Percentiles rank a stretch among this genome's conserved stretches.
Conservation (phyloP, 192 early-diverging fungal genomes). For the Coemansia aciculifera region DNA sequence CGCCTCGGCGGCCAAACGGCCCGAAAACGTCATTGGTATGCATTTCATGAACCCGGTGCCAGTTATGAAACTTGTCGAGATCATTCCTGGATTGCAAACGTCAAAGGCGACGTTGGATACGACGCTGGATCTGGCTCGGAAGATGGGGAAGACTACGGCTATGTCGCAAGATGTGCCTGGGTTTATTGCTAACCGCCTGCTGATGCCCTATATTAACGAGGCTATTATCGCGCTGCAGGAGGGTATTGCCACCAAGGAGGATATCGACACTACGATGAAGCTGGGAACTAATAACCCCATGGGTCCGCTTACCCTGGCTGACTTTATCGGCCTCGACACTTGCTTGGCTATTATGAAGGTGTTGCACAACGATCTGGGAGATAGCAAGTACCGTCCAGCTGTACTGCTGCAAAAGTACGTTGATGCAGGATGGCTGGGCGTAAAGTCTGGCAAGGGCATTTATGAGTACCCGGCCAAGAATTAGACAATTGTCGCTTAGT, state of each 20-base stretch:
- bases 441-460: conserved; percentile 88
- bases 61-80: conserved; percentile 95
- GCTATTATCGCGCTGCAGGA: conserved; percentile 83
- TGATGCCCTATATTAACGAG: conserved; percentile 99
- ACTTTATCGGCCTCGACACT: conserved; percentile 98
- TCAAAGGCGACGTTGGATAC: conserved; percentile 64
- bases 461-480: conserved; percentile 68
- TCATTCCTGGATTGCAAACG: conserved; percentile 93
- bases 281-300: conserved; percentile 96
- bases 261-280: conserved; percentile 99
- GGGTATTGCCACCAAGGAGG: conserved; percentile 85
- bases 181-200: conserved; percentile 94
- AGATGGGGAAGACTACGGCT: conserved; percentile 95
- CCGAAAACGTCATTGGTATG: conserved; percentile 87
- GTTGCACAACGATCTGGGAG: conserved; percentile 84
- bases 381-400: conserved; percentile 92
- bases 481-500: background rate
- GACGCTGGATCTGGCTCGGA: conserved; percentile 74
- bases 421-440: conserved; percentile 94
- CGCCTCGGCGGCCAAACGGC: conserved; percentile 76
- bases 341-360: conserved; percentile 98
- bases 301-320: conserved; percentile 95
- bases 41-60: conserved; percentile 99
- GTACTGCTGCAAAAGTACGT: conserved; percentile 93
- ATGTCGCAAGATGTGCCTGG: conserved; percentile 87